Conservation (phyloP, 2,329 filamentous ascomycete genomes). For the Coniochaeta sp. region DNA sequence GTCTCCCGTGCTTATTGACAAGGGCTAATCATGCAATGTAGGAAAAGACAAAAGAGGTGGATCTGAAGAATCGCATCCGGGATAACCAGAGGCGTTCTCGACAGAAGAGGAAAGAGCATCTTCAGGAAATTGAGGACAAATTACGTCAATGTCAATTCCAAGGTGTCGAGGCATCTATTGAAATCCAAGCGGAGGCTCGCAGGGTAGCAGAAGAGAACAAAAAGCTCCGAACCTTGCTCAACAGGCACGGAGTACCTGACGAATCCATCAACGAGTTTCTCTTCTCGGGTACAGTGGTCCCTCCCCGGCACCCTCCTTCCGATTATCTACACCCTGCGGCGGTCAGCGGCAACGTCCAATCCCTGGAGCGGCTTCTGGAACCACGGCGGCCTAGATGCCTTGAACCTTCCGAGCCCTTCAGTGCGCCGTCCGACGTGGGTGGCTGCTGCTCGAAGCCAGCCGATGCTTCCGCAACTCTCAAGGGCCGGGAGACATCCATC, state of each 20-base stretch:
- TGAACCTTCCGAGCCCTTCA: constrained; percentile 18
- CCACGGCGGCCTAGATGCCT: constrained; percentile 24
- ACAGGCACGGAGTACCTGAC: constrained; percentile 5
- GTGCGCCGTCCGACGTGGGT: constrained; percentile 7
- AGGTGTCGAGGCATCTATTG: constrained; percentile 61
- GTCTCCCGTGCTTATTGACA: background rate
- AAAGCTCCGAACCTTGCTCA: constrained; percentile 38
- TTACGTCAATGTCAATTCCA: constrained; percentile 54
- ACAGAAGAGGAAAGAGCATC: constrained; percentile 65
- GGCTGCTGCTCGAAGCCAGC: background rate
- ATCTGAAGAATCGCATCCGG: constrained; percentile 44
- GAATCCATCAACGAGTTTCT: constrained; percentile 8
- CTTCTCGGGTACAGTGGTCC: background rate
- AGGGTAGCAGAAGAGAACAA: constrained; percentile 64
- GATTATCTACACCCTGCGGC: background rate
- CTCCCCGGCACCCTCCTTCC: background rate
- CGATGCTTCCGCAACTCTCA: background rate
- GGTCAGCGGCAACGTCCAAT: constrained; percentile 2
- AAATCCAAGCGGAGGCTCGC: constrained; percentile 63
- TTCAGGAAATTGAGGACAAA: constrained; percentile 60
- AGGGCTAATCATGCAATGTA: background rate
- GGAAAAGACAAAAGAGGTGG: background rate
- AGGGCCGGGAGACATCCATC: background rate
- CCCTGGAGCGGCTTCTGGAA: constrained; percentile 27
- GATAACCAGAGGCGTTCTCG: constrained; percentile 74